Evolutionary conservation across 2,329 filamentous ascomycete species (phyloP).

Genomic region (Trichophyton simii): DNA sequence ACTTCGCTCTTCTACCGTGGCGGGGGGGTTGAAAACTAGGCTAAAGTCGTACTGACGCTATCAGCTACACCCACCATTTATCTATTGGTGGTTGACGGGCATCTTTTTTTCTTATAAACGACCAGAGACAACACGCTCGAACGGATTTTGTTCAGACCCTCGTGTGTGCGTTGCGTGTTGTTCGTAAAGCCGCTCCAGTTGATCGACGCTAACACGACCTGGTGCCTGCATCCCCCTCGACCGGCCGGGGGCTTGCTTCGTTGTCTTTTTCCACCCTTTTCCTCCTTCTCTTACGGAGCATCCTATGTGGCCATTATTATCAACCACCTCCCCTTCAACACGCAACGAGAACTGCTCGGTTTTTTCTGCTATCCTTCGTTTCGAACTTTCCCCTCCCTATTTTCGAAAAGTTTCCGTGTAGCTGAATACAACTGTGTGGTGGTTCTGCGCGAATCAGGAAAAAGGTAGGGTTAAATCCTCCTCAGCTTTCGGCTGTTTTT

Average conservation of each 20-base stretch:
- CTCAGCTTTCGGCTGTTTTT: constrained; percentile 2
- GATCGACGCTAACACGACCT: constrained; percentile 1
- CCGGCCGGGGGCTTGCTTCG: background rate
- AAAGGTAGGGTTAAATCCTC: constrained; percentile 3
- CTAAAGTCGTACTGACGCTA: background rate
- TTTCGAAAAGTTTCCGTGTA: background rate
- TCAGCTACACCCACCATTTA: background rate
- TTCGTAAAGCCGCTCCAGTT: background rate
- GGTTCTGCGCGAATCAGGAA: background rate
- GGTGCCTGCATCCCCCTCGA: constrained; percentile 2
- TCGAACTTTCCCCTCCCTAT: background rate
- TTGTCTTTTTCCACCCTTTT: background rate
- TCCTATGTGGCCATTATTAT: background rate
- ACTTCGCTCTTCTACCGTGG: background rate
- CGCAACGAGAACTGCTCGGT: background rate
- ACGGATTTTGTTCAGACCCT: background rate
- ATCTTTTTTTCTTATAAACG: background rate
- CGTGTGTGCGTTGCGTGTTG: background rate
- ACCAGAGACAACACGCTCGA: background rate
- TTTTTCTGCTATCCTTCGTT: background rate
- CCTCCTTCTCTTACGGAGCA: background rate
- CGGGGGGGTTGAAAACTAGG: background rate
- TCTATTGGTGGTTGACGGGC: background rate
- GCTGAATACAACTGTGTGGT: background rate
- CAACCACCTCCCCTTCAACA: background rate